A percentile compares a stretch with the other conserved stretches of the same genome.
These are phyloP conservation scores for Vigna angularis DNA, from an alignment of 306 rosid genomes.

Conservation along the genomic window DNA sequence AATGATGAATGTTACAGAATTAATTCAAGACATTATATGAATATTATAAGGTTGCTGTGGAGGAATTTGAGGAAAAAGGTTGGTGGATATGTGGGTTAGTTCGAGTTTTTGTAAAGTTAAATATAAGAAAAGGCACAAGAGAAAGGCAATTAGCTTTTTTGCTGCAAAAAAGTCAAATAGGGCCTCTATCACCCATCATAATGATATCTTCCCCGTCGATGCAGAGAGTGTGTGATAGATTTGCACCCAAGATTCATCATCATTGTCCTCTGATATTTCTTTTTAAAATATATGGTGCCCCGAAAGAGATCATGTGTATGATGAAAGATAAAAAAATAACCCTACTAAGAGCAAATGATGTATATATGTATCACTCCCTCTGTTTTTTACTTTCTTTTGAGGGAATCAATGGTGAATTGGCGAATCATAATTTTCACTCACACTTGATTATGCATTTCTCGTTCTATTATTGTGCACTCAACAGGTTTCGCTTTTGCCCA, in stretches of 20 bases:
- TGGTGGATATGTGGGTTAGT: constrained; percentile 66
- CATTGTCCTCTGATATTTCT: constrained; percentile 69
- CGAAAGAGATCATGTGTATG: constrained; percentile 36
- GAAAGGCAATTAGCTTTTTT: constrained; percentile 82
- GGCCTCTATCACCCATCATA: constrained; percentile 61
- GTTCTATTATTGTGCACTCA: constrained; percentile 74
- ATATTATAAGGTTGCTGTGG: constrained; percentile 71
- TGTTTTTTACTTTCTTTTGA: constrained; percentile 32
- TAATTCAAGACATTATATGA: constrained; percentile 56
- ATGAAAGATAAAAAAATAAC: constrained; percentile 24
- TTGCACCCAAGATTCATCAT: constrained; percentile 92
- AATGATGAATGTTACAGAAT: constrained; percentile 53
- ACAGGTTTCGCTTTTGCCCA: constrained; percentile 57
- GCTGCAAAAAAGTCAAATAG: constrained; percentile 72
- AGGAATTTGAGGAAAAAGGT: constrained; percentile 68
- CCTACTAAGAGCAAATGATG: constrained; percentile 48
- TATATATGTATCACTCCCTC: constrained; percentile 3
- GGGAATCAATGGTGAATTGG: constrained; percentile 41
- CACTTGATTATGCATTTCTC: constrained; percentile 39
- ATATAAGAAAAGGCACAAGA: constrained; percentile 55
- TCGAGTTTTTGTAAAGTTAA: constrained; percentile 55
- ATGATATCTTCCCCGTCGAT: constrained; percentile 75
- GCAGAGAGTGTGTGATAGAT: constrained; percentile 61
- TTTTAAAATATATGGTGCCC: constrained; percentile 42
- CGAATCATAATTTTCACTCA: constrained; percentile 51